Evolutionary conservation across 805 yeast genomes (phyloP).

Genomic region (Teunomyces atbi): DNA sequence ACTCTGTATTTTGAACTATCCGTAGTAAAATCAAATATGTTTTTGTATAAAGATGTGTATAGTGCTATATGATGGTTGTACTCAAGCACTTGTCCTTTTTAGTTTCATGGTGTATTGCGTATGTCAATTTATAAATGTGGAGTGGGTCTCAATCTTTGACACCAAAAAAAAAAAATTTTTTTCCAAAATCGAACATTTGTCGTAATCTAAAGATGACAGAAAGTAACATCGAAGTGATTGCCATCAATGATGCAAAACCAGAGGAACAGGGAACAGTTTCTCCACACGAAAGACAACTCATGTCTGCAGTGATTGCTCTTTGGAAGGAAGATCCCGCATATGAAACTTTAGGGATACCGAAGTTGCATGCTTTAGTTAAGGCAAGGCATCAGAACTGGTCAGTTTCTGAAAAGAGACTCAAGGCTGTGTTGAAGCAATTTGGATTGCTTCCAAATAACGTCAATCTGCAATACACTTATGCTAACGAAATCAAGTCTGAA

Average conservation of each 20-base stretch:
- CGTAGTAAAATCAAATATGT: not conserved
- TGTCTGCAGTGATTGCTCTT: slow-evolving; percentile 56
- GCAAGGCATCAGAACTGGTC: slow-evolving; percentile 59
- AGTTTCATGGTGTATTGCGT: not conserved
- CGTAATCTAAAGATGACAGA: not conserved
- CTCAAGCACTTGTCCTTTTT: not conserved
- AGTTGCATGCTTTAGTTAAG: slow-evolving; percentile 52
- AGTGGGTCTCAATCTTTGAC: not conserved
- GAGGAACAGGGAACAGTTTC: slow-evolving; percentile 25
- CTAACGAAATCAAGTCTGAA: slow-evolving; percentile 50
- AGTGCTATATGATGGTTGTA: no score
- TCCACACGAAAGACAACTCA: slow-evolving; percentile 61
- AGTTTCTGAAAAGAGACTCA: slow-evolving; percentile 57
- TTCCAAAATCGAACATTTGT: not conserved
- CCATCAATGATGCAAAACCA: slow-evolving; percentile 31
- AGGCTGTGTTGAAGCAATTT: slow-evolving; percentile 51
- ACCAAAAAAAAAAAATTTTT: slow-evolving; percentile 1
- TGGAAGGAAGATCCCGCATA: slow-evolving; percentile 69
- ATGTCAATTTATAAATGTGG: not conserved
- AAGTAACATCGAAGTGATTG: slow-evolving; percentile 31
- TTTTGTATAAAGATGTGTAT: not conserved
- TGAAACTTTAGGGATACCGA: slow-evolving; percentile 55
- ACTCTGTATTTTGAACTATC: not conserved
- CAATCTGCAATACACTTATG: slow-evolving; percentile 46
- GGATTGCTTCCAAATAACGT: slow-evolving; percentile 43